A percentile compares a stretch with the other conserved stretches of the same genome.
phyloP scores from a whole-genome alignment of 2,329 filamentous ascomycete genomes.

The Ophiostoma populinum region DNA sequence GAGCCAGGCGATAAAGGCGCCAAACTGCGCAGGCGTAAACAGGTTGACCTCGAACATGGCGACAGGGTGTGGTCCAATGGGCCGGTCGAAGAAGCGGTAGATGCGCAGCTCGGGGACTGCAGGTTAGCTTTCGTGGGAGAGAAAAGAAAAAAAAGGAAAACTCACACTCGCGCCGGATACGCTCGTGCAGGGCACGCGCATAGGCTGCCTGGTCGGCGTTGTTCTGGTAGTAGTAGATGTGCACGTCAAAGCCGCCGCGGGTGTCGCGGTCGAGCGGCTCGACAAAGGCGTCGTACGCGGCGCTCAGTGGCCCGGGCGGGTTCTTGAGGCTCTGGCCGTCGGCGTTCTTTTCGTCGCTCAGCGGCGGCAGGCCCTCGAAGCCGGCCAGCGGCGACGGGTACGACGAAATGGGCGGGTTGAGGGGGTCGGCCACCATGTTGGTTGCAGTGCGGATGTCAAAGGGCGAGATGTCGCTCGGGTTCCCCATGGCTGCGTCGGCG shows the following conservation, averaged over 20 bases:
- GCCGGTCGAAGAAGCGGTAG: conserved; percentile 59
- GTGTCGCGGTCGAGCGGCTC: conserved; percentile 47
- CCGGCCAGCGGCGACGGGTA: conserved; percentile 41
- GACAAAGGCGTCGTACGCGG: conserved; percentile 53
- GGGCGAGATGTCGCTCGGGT: no score
- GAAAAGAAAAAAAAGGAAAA: conserved; percentile 1
- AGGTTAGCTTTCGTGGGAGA: not conserved
- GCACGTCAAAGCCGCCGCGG: conserved; percentile 66
- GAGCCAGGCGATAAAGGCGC: conserved; percentile 75
- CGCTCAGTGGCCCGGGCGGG: conserved; percentile 41
- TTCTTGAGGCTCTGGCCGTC: conserved; percentile 71
- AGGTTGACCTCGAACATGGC: conserved; percentile 91
- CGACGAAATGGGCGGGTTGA: conserved; percentile 14
- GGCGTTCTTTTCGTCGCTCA: conserved; percentile 39
- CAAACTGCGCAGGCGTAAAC: conserved; percentile 73
- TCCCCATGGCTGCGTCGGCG: no score
- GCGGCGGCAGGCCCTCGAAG: conserved; percentile 36
- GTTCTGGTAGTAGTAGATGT: conserved; percentile 64
- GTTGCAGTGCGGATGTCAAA: no score
- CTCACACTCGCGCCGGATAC: conserved; percentile 65
- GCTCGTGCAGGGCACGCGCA: conserved; percentile 56
- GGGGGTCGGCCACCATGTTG: conserved; percentile 8
- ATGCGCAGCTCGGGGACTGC: conserved; percentile 71
- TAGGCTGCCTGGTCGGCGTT: conserved; percentile 46
- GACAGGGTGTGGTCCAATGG: conserved; percentile 65